These are phyloP conservation scores for Kodamaea ohmeri DNA, from an alignment of 1,139 yeast genomes.

Conservation along the genomic window DNA sequence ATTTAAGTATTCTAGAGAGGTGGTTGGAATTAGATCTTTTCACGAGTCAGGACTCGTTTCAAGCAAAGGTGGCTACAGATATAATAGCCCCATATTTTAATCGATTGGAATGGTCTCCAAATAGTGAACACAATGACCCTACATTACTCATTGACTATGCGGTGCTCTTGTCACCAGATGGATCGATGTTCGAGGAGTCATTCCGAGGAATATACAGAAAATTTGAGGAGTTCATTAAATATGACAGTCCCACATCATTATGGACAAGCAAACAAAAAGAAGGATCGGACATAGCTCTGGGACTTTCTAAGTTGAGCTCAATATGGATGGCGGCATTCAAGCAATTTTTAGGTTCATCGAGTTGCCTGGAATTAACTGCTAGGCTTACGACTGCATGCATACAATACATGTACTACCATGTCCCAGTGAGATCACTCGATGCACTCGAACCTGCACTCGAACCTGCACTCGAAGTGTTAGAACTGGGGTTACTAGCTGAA, in stretches of 20 bases:
- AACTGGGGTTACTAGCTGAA: constrained; percentile 6
- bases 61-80: constrained; percentile 16
- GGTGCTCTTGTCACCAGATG: constrained; percentile 16
- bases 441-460: neutral
- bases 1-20: constrained; percentile 13
- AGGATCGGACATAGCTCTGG: neutral
- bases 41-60: constrained; percentile 16
- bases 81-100: constrained; percentile 20
- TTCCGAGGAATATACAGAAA: constrained; percentile 15
- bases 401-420: constrained; percentile 2
- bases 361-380: neutral
- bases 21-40: constrained; percentile 20
- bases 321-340: constrained; percentile 15
- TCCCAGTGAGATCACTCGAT: neutral
- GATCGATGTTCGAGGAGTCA: constrained; percentile 14
- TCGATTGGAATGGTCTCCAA: constrained; percentile 17
- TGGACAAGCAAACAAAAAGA: too few relatives aligned
- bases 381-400: constrained; percentile 5
- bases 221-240: constrained; percentile 15
- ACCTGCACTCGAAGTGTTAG: constrained; percentile 8
- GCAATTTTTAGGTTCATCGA: constrained; percentile 11
- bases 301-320: constrained; percentile 4
- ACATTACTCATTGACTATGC: constrained; percentile 21
- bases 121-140: constrained; percentile 9
- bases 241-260: constrained; percentile 15